These are phyloP conservation scores for Cyclocybe aegerita DNA, from an alignment of 768 basidiomycete species.

Conservation along the genomic window DNA sequence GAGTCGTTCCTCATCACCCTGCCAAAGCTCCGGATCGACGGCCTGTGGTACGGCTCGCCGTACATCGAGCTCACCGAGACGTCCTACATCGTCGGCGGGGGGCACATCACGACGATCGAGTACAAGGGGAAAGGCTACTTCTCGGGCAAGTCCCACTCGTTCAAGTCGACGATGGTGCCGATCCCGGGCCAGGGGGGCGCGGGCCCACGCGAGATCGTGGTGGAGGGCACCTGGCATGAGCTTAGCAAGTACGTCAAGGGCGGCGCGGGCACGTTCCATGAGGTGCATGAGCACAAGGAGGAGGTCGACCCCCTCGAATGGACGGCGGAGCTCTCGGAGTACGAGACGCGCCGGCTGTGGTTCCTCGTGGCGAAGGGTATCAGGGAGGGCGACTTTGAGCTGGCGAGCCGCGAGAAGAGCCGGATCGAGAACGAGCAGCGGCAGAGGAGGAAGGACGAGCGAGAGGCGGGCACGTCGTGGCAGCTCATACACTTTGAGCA, in stretches of 20 bases:
- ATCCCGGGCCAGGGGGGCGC: conserved; percentile 37
- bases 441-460: conserved; percentile 83
- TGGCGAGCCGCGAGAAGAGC: conserved; percentile 85
- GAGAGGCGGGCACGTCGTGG: conserved; percentile 71
- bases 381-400: conserved; percentile 86
- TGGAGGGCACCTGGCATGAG: conserved; percentile 84
- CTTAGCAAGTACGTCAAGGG: conserved; percentile 53
- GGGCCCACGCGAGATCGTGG: conserved; percentile 44
- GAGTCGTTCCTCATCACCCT: conserved; percentile 86
- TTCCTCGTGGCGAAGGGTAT: conserved; percentile 87
- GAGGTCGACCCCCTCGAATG: conserved; percentile 63
- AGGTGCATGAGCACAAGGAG: conserved; percentile 72
- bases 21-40: conserved; percentile 89
- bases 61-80: conserved; percentile 90
- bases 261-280: conserved; percentile 64
- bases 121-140: conserved; percentile 98
- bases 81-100: conserved; percentile 64
- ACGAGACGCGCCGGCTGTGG: conserved; percentile 90
- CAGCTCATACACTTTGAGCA: conserved; percentile 73
- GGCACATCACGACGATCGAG: conserved; percentile 60
- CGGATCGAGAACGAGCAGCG: conserved; percentile 96
- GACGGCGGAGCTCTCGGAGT: conserved; percentile 66
- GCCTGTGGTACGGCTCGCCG: conserved; percentile 87
- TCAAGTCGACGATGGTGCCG: conserved; percentile 77
- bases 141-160: conserved; percentile 87